These are phyloP conservation scores for Catharanthus roseus DNA, from an alignment of 257 asterid genomes.

Conservation along the genomic window DNA sequence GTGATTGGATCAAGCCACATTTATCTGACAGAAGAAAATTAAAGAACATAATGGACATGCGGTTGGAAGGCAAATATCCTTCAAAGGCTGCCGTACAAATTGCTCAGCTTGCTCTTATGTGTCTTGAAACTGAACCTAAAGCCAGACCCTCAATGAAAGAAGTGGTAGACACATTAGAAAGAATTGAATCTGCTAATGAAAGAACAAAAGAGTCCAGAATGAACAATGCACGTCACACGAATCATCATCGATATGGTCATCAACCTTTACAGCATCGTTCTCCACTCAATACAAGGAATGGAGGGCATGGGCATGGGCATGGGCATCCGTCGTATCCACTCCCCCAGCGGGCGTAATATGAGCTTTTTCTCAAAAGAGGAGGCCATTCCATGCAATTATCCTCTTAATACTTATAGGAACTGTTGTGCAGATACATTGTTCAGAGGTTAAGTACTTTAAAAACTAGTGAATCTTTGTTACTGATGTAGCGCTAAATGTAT, in stretches of 20 bases:
- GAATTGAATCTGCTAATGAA: constrained; percentile 32
- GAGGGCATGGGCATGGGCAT: too few species aligned
- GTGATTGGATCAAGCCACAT: constrained; percentile 70
- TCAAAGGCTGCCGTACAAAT: constrained; percentile 44
- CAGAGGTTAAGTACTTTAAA: background rate
- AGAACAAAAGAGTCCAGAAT: constrained; percentile 36
- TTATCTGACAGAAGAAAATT: constrained; percentile 46
- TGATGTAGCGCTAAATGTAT: background rate
- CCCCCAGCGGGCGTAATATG: constrained; percentile 35
- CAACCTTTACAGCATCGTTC: constrained; percentile 47
- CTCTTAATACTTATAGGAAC: background rate
- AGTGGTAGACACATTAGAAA: constrained; percentile 43
- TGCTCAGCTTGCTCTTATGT: constrained; percentile 53
- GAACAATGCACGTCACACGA: constrained; percentile 23
- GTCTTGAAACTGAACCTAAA: constrained; percentile 52
- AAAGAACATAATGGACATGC: constrained; percentile 53
- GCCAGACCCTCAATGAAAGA: constrained; percentile 63
- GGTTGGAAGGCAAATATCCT: constrained; percentile 58
- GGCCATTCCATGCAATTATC: background rate
- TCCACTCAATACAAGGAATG: constrained; percentile 40
- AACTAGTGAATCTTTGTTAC: background rate
- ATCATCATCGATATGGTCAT: constrained; percentile 21
- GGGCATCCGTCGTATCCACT: constrained; percentile 56
- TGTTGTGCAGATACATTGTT: background rate
- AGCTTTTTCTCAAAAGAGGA: background rate